Evolutionary conservation across 192 early-diverging fungal species (phyloP).

Genomic region (Diversispora eburnea): DNA sequence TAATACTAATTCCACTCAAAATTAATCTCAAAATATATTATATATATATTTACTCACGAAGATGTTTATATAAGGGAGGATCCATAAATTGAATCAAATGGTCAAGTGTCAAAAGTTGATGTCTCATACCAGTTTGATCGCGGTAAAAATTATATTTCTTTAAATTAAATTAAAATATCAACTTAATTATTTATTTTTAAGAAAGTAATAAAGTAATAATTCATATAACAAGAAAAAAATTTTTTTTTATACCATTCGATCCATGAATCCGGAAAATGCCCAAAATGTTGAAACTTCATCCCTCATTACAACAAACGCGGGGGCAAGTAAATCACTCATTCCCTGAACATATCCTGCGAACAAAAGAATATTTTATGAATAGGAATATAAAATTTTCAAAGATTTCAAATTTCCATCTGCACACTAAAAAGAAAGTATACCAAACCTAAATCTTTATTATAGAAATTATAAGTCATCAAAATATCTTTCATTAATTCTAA

Average conservation of each 20-base stretch:
- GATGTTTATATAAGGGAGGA: slow-evolving; percentile 75
- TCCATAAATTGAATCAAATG: slow-evolving; percentile 85
- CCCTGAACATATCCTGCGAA: slow-evolving; percentile 88
- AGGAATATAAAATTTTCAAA: not conserved
- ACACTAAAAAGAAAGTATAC: slow-evolving; percentile 9
- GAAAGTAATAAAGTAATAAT: not conserved
- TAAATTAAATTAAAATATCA: not conserved
- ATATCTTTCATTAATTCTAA: slow-evolving; percentile 88
- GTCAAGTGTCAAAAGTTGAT: slow-evolving; percentile 77
- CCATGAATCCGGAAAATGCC: slow-evolving; percentile 89
- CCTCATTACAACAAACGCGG: slow-evolving; percentile 81
- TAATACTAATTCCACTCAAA: not conserved
- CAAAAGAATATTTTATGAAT: not conserved
- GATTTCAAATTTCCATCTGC: not conserved
- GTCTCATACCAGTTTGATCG: slow-evolving; percentile 94
- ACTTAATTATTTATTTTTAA: not conserved
- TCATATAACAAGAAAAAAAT: slow-evolving; percentile 12
- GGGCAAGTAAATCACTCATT: slow-evolving; percentile 93
- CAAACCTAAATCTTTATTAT: slow-evolving; percentile 69
- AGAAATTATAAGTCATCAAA: slow-evolving; percentile 87
- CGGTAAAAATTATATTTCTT: slow-evolving; percentile 82
- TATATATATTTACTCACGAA: slow-evolving; percentile 46
- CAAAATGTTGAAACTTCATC: slow-evolving; percentile 93
- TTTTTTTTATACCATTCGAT: slow-evolving; percentile 66
- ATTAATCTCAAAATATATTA: not conserved